Conservation (phyloP, 75 land plant species). For the Pseudotsuga menziesii region DNA sequence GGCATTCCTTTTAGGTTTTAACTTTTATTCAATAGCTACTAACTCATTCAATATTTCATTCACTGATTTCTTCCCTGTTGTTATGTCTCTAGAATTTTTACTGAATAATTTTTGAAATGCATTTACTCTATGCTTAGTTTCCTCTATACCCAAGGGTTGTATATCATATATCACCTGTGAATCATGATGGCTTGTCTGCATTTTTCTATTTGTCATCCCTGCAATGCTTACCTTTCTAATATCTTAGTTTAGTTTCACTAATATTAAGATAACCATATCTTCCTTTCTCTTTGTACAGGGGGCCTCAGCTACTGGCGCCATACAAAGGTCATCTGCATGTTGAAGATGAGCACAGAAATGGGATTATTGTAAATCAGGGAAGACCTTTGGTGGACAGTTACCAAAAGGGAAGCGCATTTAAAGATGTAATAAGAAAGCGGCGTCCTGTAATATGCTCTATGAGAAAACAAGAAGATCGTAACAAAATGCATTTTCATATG, state of each 20-base stretch:
- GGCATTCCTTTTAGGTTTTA: too few species aligned
- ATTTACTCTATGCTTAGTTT: too few species aligned
- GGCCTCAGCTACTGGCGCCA: slow-evolving; percentile 11
- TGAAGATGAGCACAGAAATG: slow-evolving; percentile 4
- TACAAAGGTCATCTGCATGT: slow-evolving; percentile 14
- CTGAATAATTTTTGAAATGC: too few species aligned
- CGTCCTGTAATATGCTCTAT: neutral
- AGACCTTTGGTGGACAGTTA: slow-evolving; percentile 5
- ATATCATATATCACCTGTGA: too few species aligned
- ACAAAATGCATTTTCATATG: neutral
- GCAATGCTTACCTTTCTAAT: neutral
- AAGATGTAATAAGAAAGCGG: neutral
- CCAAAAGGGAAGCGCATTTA: slow-evolving; percentile 19
- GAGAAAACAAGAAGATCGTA: slow-evolving; percentile 13
- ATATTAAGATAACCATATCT: neutral
- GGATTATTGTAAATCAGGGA: slow-evolving; percentile 5
- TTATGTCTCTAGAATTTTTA: too few species aligned
- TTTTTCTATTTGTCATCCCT: neutral
- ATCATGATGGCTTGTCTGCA: neutral
- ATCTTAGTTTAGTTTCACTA: neutral
- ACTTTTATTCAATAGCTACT: too few species aligned
- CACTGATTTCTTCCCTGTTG: too few species aligned
- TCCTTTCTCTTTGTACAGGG: slow-evolving; percentile 10
- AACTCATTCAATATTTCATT: too few species aligned
- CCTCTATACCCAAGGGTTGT: too few species aligned